phyloP scores from a whole-genome alignment of 2,329 filamentous ascomycete genomes.

The Arthrobotrys sphaeroides region DNA sequence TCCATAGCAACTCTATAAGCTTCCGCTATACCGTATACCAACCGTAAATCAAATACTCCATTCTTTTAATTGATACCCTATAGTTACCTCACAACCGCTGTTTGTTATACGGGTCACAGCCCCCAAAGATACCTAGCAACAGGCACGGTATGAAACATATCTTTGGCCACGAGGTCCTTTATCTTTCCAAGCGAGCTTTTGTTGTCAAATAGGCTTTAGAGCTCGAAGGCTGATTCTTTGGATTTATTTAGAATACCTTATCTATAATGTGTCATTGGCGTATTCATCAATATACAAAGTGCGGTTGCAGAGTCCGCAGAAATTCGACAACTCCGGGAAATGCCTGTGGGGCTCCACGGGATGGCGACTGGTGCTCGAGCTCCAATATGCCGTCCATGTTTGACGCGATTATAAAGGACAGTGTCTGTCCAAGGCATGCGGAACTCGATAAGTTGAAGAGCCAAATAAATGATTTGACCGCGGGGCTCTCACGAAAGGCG shows the following conservation, averaged over 20 bases:
- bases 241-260: background rate
- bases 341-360: background rate
- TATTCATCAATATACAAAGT: background rate
- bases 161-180: too few relatives aligned
- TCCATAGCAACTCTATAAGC: background rate
- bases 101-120: too few relatives aligned
- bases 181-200: too few relatives aligned
- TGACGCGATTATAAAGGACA: background rate
- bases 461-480: background rate
- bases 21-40: too few relatives aligned
- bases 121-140: too few relatives aligned
- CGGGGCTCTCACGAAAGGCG: background rate
- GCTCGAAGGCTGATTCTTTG: too few relatives aligned
- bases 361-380: background rate
- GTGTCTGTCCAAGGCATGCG: background rate
- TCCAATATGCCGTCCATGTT: background rate
- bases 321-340: background rate
- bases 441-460: background rate
- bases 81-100: too few relatives aligned
- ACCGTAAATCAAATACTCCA: too few relatives aligned
- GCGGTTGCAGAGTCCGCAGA: constrained; percentile 1
- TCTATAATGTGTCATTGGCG: constrained; percentile 2
- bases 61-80: too few relatives aligned
- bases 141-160: too few relatives aligned
- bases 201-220: too few relatives aligned